These are phyloP conservation scores for Colletotrichum tanaceti DNA, from an alignment of 2,329 filamentous ascomycete species.

Conservation along the genomic window DNA sequence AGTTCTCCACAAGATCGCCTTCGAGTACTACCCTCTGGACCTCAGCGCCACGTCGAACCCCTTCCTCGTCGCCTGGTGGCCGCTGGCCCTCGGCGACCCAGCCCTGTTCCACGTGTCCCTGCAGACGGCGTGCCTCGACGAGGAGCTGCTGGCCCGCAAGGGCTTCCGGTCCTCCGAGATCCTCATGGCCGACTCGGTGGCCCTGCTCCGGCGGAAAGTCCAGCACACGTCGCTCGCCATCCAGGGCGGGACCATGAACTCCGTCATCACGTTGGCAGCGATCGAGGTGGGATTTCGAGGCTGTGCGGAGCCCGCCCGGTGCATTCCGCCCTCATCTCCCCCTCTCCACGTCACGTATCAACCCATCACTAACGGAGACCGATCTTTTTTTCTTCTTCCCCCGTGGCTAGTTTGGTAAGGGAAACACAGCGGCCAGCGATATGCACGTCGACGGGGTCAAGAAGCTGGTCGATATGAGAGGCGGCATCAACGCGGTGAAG, in stretches of 20 bases:
- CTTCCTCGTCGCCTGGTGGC: slow-evolving; percentile 71
- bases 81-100: slow-evolving; percentile 65
- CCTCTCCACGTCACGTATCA: background rate
- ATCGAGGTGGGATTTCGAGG: slow-evolving; percentile 60
- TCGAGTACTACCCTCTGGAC: slow-evolving; percentile 70
- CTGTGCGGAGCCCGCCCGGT: too few relatives aligned
- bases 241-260: slow-evolving; percentile 67
- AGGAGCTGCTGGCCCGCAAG: slow-evolving; percentile 62
- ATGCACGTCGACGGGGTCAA: slow-evolving; percentile 65
- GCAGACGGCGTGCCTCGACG: slow-evolving; percentile 68
- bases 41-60: slow-evolving; percentile 64
- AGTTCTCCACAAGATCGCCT: slow-evolving; percentile 69
- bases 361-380: background rate
- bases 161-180: slow-evolving; percentile 66
- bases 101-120: slow-evolving; percentile 69
- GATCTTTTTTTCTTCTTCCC: too few relatives aligned
- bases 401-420: slow-evolving; percentile 61
- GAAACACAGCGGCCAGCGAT: slow-evolving; percentile 56
- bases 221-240: slow-evolving; percentile 58
- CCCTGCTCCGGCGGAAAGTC: slow-evolving; percentile 63
- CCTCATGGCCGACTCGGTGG: slow-evolving; percentile 68
- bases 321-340: background rate
- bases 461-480: slow-evolving; percentile 60
- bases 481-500: slow-evolving; percentile 61
- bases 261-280: slow-evolving; percentile 67